A percentile compares a stretch with the other conserved stretches of the same genome.
phyloP scores from a whole-genome alignment of 1,284 basidiomycete species.

The Erythrobasidium hasegawianum region DNA sequence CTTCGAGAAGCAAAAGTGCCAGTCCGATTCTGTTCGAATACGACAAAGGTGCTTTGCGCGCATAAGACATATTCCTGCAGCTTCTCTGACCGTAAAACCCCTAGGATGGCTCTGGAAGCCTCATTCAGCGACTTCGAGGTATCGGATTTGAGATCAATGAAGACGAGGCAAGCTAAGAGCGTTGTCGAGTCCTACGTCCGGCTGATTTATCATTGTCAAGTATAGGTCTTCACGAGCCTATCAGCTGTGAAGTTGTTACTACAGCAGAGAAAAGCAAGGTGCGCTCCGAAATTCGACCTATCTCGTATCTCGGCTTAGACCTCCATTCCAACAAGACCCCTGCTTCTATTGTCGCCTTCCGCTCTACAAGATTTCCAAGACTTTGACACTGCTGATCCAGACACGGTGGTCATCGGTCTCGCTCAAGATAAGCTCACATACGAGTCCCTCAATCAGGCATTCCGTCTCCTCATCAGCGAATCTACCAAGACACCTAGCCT shows the following conservation, averaged over 20 bases:
- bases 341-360: constrained; percentile 59
- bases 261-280: constrained; percentile 54
- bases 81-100: not conserved
- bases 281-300: constrained; percentile 36
- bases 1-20: constrained; percentile 56
- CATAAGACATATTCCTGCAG: not conserved
- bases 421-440: constrained; percentile 59
- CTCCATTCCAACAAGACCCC: constrained; percentile 54
- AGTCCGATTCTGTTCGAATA: constrained; percentile 60
- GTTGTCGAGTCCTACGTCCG: too few species aligned
- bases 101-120: constrained; percentile 4
- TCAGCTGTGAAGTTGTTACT: constrained; percentile 59
- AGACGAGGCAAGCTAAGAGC: constrained; percentile 56
- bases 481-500: constrained; percentile 48
- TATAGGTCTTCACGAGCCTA: constrained; percentile 58
- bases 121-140: constrained; percentile 52
- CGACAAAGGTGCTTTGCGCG: constrained; percentile 57
- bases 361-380: constrained; percentile 57
- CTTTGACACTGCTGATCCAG: constrained; percentile 44
- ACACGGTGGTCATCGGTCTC: constrained; percentile 64
- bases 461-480: constrained; percentile 56
- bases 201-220: too few species aligned
- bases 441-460: constrained; percentile 61
- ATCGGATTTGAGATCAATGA: constrained; percentile 57
- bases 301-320: too few species aligned